Percentiles rank a stretch among this genome's conserved stretches.
Evolutionary conservation across 768 basidiomycete species (phyloP).

Genomic region (Termitomyces sp.): DNA sequence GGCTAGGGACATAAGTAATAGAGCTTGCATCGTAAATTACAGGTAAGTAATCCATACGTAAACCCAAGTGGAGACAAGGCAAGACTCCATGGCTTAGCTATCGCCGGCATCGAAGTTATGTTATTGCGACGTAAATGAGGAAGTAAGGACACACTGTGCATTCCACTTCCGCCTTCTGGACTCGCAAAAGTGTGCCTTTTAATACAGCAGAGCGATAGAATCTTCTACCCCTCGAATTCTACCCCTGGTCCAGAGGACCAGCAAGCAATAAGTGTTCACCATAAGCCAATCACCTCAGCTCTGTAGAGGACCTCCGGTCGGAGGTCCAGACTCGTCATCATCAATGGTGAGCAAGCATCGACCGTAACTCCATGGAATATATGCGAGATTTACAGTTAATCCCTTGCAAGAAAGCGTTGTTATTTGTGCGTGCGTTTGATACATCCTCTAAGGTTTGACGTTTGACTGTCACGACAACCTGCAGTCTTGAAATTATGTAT

Average conservation of each 20-base stretch:
- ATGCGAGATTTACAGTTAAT: constrained; percentile 26
- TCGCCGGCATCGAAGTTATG: constrained; percentile 29
- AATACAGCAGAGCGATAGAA: constrained; percentile 20
- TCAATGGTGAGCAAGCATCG: not conserved
- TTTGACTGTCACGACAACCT: constrained; percentile 46
- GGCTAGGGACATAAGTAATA: constrained; percentile 48
- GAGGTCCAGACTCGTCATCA: constrained; percentile 15
- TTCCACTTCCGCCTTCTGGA: constrained; percentile 26
- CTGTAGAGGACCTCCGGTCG: constrained; percentile 30
- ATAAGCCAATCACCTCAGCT: constrained; percentile 31
- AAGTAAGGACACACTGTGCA: constrained; percentile 25
- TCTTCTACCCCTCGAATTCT: constrained; percentile 37
- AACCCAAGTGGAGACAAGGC: not conserved
- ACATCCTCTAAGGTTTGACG: constrained; percentile 44
- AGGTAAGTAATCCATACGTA: not conserved
- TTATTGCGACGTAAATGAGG: not conserved
- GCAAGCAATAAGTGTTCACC: constrained; percentile 25
- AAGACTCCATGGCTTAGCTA: constrained; percentile 43
- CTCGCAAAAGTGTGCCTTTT: constrained; percentile 31
- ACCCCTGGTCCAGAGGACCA: constrained; percentile 32
- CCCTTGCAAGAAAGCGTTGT: not conserved
- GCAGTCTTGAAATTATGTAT: constrained; percentile 63
- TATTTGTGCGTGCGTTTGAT: constrained; percentile 39
- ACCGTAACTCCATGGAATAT: constrained; percentile 21
- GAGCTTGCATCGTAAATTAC: constrained; percentile 27